phyloP scores from a whole-genome alignment of 2,329 filamentous ascomycete species.

The Epichloe sylvatica region DNA sequence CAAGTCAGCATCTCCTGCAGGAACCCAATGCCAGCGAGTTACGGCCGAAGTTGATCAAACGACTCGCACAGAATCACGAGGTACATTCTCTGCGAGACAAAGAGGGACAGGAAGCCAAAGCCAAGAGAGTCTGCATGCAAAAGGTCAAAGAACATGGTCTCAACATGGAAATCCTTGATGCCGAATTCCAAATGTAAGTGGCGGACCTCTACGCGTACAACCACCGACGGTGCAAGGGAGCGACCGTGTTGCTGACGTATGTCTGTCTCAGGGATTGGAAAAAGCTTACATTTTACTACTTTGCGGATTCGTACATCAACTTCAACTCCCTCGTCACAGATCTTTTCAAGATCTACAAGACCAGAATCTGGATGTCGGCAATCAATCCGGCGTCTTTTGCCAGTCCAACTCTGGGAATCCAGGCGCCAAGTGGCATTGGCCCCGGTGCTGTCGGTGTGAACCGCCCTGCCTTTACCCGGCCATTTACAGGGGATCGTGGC shows the following conservation, averaged over 20 bases:
- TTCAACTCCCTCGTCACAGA: conserved; percentile 98
- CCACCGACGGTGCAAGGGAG: neutral
- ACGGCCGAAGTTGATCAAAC: conserved; percentile 93
- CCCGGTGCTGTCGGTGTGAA: conserved; percentile 50
- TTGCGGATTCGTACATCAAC: conserved; percentile 95
- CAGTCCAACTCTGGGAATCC: conserved; percentile 58
- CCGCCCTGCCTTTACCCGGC: conserved; percentile 29
- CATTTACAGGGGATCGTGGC: conserved; percentile 29
- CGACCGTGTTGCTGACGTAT: conserved; percentile 5
- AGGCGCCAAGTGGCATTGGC: conserved; percentile 52
- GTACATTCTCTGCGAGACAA: conserved; percentile 83
- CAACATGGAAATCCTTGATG: conserved; percentile 97
- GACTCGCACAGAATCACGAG: conserved; percentile 82
- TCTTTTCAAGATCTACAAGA: conserved; percentile 98
- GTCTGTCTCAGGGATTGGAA: conserved; percentile 69
- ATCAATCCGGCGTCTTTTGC: conserved; percentile 96
- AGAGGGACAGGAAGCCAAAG: conserved; percentile 93
- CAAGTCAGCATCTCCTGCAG: conserved; percentile 58
- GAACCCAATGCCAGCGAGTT: conserved; percentile 61
- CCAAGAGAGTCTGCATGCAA: conserved; percentile 89
- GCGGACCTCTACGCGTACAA: neutral
- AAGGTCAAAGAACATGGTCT: conserved; percentile 90
- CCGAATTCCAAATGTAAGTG: conserved; percentile 93
- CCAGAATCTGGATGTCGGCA: conserved; percentile 98
- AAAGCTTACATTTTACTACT: conserved; percentile 98